A percentile compares a stretch with the other conserved stretches of the same genome.
Conservation (phyloP, 2,329 filamentous ascomycete species). For the Colletotrichum falcatum region DNA sequence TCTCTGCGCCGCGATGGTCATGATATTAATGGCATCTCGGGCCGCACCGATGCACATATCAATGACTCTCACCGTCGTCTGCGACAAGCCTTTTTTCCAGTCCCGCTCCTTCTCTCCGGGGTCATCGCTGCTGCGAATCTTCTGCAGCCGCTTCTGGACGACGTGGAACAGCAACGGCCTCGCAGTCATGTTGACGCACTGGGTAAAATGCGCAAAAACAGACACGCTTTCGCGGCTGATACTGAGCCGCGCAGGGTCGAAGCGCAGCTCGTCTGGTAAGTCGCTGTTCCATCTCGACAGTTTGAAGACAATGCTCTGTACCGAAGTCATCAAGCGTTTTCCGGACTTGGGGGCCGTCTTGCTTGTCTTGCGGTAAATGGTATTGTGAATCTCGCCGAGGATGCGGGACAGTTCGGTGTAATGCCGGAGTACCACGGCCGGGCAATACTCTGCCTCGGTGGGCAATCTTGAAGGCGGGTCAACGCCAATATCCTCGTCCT, state of each 20-base stretch:
- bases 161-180: constrained; percentile 48
- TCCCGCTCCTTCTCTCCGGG: constrained; percentile 32
- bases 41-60: constrained; percentile 51
- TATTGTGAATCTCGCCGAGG: constrained; percentile 46
- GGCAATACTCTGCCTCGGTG: constrained; percentile 47
- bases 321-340: constrained; percentile 60
- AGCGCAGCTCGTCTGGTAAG: constrained; percentile 59
- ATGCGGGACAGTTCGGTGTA: constrained; percentile 49
- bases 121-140: constrained; percentile 26
- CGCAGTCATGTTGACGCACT: constrained; percentile 52
- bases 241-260: constrained; percentile 59
- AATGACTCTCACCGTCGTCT: constrained; percentile 48
- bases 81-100: constrained; percentile 45
- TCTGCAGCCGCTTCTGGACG: constrained; percentile 46
- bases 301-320: constrained; percentile 62
- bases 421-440: constrained; percentile 45
- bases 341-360: constrained; percentile 55
- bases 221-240: constrained; percentile 62
- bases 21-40: constrained; percentile 46
- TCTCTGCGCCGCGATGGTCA: constrained; percentile 43
- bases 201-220: constrained; percentile 49
- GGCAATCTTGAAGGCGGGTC: constrained; percentile 48
- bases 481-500: constrained; percentile 51
- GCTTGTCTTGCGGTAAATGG: constrained; percentile 61
- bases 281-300: constrained; percentile 63